Evolutionary conservation across 2,329 filamentous ascomycete species (phyloP), one percentile per base, ranked within the genome.

Genomic region (Claviceps digitariae): DNA sequence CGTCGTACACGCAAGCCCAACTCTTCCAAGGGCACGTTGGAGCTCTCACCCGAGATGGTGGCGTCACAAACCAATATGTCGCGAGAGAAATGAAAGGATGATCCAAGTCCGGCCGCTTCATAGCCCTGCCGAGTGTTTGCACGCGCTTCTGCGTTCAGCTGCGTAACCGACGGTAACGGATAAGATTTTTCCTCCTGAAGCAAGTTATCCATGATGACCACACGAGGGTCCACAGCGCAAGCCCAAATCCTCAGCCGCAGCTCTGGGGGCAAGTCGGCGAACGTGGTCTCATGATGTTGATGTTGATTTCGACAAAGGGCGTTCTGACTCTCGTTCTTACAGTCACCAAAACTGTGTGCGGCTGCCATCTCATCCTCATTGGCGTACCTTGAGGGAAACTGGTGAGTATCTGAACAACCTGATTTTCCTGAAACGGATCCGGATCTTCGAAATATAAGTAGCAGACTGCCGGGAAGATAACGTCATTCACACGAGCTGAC

Each of bases 1-100:
- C 65, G 63, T 54, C 64, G 63, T 52, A 69, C 62, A 27, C 61
- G 61, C 20, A 64, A 63, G 1, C 66, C 67, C 34, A 70, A 57
- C 15, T 62, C 57, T 46, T 69, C 67, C 23, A 69, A 59, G 20
- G 63, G 62, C 43, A 62, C 5, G 17, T 38, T 38, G 15, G 36
- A 38, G 15, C 15, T 7, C 17, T 38, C 15, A 38, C n/a, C 36
- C 15, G 36, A 38, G 36, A 38, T 38, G 36, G 2, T n/a, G 36
- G 36, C 36, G 17, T 38, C 36, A n/a, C 36, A 38, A n/a, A 38
- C 36, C 15, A 38, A n/a, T 38, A 38, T 38, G 17, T 38, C 36
- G n/a, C 36, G 36, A n/a, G 36, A 38, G 17, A 38, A 38, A n/a
- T 38, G 36, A n/a, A 38, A 38, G 7, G 2, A 38, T 1, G 36